Percentiles rank a stretch among this genome's conserved stretches.
Conservation (phyloP, 352 stramenopile genomes). For the Globisporangium paddicum region DNA sequence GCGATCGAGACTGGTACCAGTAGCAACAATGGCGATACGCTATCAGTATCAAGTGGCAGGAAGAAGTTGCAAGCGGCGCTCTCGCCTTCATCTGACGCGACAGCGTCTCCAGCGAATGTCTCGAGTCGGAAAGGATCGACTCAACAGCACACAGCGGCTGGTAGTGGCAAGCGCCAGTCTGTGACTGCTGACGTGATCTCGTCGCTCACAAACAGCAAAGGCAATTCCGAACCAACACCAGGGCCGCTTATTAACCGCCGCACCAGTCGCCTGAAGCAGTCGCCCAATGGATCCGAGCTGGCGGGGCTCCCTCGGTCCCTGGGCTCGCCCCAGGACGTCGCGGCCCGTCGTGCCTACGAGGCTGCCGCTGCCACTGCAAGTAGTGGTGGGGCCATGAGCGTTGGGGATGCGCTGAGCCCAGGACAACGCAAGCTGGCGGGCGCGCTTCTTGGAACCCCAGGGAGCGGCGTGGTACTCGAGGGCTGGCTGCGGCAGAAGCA, state of each 20-base stretch:
- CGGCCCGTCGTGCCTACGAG: conserved; percentile 20
- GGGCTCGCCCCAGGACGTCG: conserved; percentile 14
- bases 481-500: conserved; percentile 83
- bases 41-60: background rate
- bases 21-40: conserved; percentile 5
- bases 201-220: background rate
- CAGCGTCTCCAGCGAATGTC: background rate
- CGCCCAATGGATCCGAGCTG: conserved; percentile 34
- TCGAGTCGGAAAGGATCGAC: background rate
- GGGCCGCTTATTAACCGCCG: conserved; percentile 37
- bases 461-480: conserved; percentile 73
- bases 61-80: background rate
- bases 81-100: conserved; percentile 2
- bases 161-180: background rate
- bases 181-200: background rate
- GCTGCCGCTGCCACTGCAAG: conserved; percentile 8
- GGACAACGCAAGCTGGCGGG: conserved; percentile 49
- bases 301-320: conserved; percentile 7
- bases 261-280: conserved; percentile 48
- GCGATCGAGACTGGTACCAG: background rate
- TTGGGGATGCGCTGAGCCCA: conserved; percentile 27
- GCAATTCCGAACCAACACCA: background rate
- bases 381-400: background rate
- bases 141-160: background rate
- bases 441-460: conserved; percentile 38